A percentile compares a stretch with the other conserved stretches of the same genome.
Evolutionary conservation across 73 alveolate genomes (phyloP).

Genomic region (Uronychia binucleata): DNA sequence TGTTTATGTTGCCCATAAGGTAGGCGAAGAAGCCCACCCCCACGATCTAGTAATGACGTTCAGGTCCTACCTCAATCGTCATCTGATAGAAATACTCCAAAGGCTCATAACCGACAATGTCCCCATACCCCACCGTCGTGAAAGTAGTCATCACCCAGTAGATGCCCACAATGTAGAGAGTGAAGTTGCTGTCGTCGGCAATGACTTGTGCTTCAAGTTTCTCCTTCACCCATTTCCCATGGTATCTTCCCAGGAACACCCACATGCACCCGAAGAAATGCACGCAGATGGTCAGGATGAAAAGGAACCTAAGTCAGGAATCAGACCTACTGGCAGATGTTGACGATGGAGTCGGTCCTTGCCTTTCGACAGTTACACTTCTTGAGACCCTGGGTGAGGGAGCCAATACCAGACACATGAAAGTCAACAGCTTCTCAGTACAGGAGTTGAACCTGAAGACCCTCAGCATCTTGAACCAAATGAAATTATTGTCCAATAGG

Average conservation of each 20-base stretch:
- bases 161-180: slow-evolving; percentile 41
- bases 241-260: slow-evolving; percentile 28
- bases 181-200: background rate
- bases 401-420: background rate
- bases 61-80: slow-evolving; percentile 22
- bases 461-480: background rate
- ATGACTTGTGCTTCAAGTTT: background rate
- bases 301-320: slow-evolving; percentile 6
- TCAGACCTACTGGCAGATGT: background rate
- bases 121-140: slow-evolving; percentile 69
- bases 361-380: background rate
- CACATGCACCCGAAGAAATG: slow-evolving; percentile 52
- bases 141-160: slow-evolving; percentile 61
- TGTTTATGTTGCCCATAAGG: slow-evolving; percentile 46
- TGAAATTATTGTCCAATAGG: background rate
- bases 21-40: slow-evolving; percentile 62
- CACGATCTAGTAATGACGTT: background rate
- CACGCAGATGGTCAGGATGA: slow-evolving; percentile 26
- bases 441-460: background rate
- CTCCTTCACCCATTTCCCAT: slow-evolving; percentile 19
- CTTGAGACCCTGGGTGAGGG: background rate
- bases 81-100: slow-evolving; percentile 31
- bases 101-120: slow-evolving; percentile 33
- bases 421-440: background rate
- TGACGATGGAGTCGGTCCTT: slow-evolving; percentile 14